A percentile compares a stretch with the other conserved stretches of the same genome.
phyloP scores from a whole-genome alignment of 139 green algal species.

The Spirogloea muscicola region DNA sequence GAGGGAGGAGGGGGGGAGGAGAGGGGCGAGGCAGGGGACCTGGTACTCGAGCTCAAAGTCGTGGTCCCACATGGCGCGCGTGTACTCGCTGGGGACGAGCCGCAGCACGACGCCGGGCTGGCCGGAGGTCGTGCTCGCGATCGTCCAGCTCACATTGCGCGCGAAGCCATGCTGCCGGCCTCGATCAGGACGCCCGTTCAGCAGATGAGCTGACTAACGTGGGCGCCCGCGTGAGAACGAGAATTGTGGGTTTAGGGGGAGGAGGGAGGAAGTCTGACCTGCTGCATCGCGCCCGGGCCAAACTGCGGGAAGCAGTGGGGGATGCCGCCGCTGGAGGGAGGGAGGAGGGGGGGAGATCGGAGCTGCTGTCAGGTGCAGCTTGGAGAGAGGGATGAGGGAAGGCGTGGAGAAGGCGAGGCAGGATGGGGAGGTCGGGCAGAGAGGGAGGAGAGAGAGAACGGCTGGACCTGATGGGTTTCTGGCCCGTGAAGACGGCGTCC shows the following conservation, averaged over 20 bases:
- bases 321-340: slow-evolving; percentile 76
- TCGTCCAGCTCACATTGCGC: slow-evolving; percentile 84
- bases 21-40: background rate
- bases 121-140: slow-evolving; percentile 62
- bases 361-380: no score
- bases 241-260: no score
- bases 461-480: slow-evolving; percentile 65
- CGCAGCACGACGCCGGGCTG: slow-evolving; percentile 80
- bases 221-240: no score
- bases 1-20: background rate
- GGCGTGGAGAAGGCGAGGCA: no score
- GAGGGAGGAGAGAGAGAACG: background rate
- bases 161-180: slow-evolving; percentile 94
- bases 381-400: no score
- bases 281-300: slow-evolving; percentile 83
- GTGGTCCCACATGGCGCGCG: slow-evolving; percentile 75
- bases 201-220: no score
- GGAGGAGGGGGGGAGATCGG: no score
- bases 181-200: no score
- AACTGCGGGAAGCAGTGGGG: slow-evolving; percentile 98
- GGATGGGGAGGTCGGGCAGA: no score
- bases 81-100: slow-evolving; percentile 85
- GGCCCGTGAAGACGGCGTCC: slow-evolving; percentile 91
- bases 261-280: slow-evolving; percentile 50
- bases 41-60: slow-evolving; percentile 24